phyloP scores from a whole-genome alignment of 352 stramenopile species.

The Aphanomyces invadans region DNA sequence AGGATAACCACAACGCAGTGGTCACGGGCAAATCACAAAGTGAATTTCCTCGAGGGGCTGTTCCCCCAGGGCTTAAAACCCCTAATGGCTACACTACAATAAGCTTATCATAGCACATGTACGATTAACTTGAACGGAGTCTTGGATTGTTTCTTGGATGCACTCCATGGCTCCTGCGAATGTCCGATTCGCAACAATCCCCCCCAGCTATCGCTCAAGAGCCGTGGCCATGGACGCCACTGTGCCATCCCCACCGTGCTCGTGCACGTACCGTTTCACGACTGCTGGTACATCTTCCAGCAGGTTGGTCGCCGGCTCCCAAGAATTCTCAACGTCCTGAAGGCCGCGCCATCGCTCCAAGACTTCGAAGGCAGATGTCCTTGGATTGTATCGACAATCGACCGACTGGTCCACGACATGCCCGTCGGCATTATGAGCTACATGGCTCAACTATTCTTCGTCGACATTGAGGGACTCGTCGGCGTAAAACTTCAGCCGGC shows the following conservation, averaged over 20 bases:
- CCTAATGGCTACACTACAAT: not conserved
- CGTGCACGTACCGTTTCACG: not conserved
- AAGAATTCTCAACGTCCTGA: conserved; percentile 12
- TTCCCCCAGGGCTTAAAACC: not conserved
- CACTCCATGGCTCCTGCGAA: not conserved
- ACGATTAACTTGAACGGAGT: not conserved
- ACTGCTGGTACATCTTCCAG: conserved; percentile 7
- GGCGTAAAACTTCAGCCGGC: conserved; percentile 16
- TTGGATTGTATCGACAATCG: conserved; percentile 4
- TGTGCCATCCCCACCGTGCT: not conserved
- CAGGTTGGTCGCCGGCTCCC: conserved; percentile 10
- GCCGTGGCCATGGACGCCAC: not conserved
- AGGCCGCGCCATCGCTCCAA: not conserved
- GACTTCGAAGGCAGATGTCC: not conserved
- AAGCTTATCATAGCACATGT: not conserved
- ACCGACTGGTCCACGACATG: not conserved
- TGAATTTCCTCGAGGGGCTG: not conserved
- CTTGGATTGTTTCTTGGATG: conserved; percentile 3
- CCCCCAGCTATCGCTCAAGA: not conserved
- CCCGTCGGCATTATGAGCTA: conserved; percentile 7
- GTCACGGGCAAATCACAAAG: conserved; percentile 5
- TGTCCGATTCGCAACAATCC: conserved; percentile 7
- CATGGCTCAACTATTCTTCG: conserved; percentile 5
- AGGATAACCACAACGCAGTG: not conserved
- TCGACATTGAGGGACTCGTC: conserved; percentile 4